These are phyloP conservation scores for Podospora pseudopauciseta DNA, from an alignment of 495 filamentous ascomycete genomes.

Conservation along the genomic window DNA sequence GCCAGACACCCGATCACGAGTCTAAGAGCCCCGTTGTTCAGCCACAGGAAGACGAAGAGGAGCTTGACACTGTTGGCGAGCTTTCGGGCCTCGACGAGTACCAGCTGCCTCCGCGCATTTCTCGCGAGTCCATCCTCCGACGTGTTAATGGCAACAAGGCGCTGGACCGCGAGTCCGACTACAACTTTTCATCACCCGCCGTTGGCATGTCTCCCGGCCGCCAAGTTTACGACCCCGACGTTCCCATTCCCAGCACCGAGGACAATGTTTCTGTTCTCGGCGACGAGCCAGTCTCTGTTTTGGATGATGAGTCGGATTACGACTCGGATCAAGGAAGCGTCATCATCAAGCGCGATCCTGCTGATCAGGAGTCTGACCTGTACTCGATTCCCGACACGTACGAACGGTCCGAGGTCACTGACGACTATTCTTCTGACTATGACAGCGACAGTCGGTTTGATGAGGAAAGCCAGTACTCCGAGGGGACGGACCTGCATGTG, in stretches of 20 bases:
- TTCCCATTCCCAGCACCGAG: constrained; percentile 76
- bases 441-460: constrained; percentile 34
- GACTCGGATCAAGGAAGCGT: constrained; percentile 53
- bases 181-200: constrained; percentile 56
- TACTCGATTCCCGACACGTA: constrained; percentile 69
- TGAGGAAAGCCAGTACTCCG: constrained; percentile 31
- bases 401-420: constrained; percentile 36
- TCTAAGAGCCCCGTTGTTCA: constrained; percentile 38
- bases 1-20: constrained; percentile 48
- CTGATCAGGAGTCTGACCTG: constrained; percentile 60
- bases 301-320: constrained; percentile 50
- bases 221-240: constrained; percentile 69
- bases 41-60: constrained; percentile 38
- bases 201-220: constrained; percentile 53
- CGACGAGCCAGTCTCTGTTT: constrained; percentile 43
- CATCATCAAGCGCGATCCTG: constrained; percentile 64
- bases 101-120: constrained; percentile 72
- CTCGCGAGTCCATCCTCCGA: constrained; percentile 85
- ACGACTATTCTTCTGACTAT: constrained; percentile 35
- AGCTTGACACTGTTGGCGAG: constrained; percentile 49
- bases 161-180: constrained; percentile 56
- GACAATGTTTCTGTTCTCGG: constrained; percentile 40
- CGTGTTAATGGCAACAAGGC: constrained; percentile 73
- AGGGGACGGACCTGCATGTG: constrained; percentile 12
- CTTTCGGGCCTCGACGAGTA: constrained; percentile 54